Conservation (phyloP, 1,284 basidiomycete genomes). For the Cryptococcus wingfieldii region DNA sequence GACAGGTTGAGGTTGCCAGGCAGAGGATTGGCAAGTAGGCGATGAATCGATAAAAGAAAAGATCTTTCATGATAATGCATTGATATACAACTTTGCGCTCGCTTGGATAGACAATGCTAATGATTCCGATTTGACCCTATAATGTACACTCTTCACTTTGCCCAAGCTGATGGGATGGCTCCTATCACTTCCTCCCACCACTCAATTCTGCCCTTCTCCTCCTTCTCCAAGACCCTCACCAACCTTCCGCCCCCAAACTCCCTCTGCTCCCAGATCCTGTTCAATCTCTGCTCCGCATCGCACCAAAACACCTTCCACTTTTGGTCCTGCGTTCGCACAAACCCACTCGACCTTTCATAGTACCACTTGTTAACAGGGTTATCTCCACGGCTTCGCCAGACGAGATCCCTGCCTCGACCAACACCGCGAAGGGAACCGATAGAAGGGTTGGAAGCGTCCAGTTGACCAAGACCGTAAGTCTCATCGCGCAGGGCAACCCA, state of each 20-base stretch:
- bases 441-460: slow-evolving; percentile 85
- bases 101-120: not conserved
- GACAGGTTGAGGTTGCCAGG: slow-evolving; percentile 69
- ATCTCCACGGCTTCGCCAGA: slow-evolving; percentile 87
- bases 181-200: slow-evolving; percentile 70
- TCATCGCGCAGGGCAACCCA: slow-evolving; percentile 99
- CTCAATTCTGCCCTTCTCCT: slow-evolving; percentile 71
- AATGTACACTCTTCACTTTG: slow-evolving; percentile 7
- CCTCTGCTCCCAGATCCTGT: slow-evolving; percentile 35
- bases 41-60: not conserved
- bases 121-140: not conserved
- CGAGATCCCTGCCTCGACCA: slow-evolving; percentile 86
- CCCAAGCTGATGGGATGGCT: slow-evolving; percentile 78
- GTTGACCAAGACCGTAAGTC: slow-evolving; percentile 90
- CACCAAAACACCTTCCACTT: slow-evolving; percentile 97
- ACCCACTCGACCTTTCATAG: slow-evolving; percentile 91
- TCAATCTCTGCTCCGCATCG: slow-evolving; percentile 68
- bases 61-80: not conserved
- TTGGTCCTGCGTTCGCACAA: slow-evolving; percentile 56
- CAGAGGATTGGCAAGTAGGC: slow-evolving; percentile 47
- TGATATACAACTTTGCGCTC: slow-evolving; percentile 1
- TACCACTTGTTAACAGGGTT: slow-evolving; percentile 99
- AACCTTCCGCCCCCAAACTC: slow-evolving; percentile 51
- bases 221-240: slow-evolving; percentile 71
- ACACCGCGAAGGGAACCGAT: slow-evolving; percentile 85